Conservation (phyloP, 495 filamentous ascomycete species). For the Barbatosphaeria neglecta region DNA sequence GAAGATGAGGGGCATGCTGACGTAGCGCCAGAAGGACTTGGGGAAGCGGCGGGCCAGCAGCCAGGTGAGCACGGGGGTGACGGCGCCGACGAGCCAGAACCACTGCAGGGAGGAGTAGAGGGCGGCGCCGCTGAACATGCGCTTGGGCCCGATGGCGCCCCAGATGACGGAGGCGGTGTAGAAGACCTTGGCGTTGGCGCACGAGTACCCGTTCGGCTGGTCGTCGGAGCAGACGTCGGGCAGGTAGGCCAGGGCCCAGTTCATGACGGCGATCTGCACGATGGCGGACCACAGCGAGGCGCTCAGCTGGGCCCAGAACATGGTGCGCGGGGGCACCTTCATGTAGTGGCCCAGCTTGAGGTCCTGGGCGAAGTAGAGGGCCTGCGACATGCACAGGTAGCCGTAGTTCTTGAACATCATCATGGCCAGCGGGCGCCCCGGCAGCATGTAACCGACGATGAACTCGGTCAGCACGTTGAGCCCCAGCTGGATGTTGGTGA, state of each 20-base stretch:
- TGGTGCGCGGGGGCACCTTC: constrained; percentile 52
- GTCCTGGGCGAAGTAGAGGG: constrained; percentile 34
- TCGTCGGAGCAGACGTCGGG: constrained; percentile 45
- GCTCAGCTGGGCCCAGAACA: constrained; percentile 55
- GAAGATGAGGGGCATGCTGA: constrained; percentile 57
- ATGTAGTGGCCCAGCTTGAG: constrained; percentile 59
- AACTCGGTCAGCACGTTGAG: constrained; percentile 61
- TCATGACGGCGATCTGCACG: constrained; percentile 55
- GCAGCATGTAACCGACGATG: constrained; percentile 57
- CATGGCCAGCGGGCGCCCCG: constrained; percentile 52
- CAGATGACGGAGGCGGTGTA: constrained; percentile 47
- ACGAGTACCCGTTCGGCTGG: constrained; percentile 48
- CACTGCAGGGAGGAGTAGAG: constrained; percentile 53
- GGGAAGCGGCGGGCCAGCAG: constrained; percentile 49
- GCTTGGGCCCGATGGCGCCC: constrained; percentile 39
- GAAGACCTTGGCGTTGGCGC: constrained; percentile 52
- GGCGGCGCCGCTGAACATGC: constrained; percentile 49
- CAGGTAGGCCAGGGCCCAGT: constrained; percentile 53
- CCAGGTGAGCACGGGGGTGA: constrained; percentile 47
- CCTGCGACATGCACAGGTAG: constrained; percentile 52
- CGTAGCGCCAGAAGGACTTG: constrained; percentile 41
- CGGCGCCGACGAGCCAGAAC: constrained; percentile 58
- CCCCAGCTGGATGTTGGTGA: constrained; percentile 57
- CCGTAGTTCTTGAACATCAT: constrained; percentile 62
- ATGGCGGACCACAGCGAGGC: constrained; percentile 53